A percentile compares a stretch with the other conserved stretches of the same genome.
These are phyloP conservation scores for Fomitopsis betulina DNA, from an alignment of 1,284 basidiomycete genomes.

Conservation along the genomic window DNA sequence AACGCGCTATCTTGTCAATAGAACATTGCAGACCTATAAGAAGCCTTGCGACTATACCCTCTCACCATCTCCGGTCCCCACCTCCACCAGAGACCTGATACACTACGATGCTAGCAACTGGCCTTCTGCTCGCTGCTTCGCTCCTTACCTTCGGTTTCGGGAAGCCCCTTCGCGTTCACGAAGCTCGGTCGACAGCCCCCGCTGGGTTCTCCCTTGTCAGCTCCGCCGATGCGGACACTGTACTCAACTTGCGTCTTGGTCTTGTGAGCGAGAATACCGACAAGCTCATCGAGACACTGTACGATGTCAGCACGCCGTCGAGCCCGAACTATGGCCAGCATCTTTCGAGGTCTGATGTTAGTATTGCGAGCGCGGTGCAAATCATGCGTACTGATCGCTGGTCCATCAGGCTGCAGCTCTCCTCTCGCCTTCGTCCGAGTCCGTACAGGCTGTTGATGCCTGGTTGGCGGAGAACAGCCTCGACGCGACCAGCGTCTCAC, in stretches of 20 bases:
- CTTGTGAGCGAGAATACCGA: constrained; percentile 24
- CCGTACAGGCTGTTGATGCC: constrained; percentile 26
- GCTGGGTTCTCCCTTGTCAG: constrained; percentile 20
- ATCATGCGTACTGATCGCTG: not conserved
- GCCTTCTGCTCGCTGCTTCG: constrained; percentile 12
- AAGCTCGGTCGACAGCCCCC: constrained; percentile 17
- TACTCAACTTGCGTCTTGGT: constrained; percentile 25
- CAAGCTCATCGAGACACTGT: constrained; percentile 26
- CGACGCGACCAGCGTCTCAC: constrained; percentile 19
- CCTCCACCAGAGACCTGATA: constrained; percentile 2
- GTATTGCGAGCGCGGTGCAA: not conserved
- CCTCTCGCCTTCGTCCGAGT: constrained; percentile 30
- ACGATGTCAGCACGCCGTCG: constrained; percentile 27
- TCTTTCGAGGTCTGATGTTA: constrained; percentile 27
- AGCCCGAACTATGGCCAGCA: constrained; percentile 28
- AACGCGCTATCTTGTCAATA: not conserved
- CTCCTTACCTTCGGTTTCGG: constrained; percentile 15
- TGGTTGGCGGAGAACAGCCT: constrained; percentile 32
- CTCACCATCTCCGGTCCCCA: not conserved
- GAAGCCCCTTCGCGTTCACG: constrained; percentile 24
- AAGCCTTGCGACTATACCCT: not conserved
- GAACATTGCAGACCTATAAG: not conserved
- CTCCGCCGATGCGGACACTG: constrained; percentile 17
- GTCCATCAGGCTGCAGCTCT: constrained; percentile 30
- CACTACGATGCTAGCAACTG: not conserved